Conservation (phyloP, 108 stramenopile genomes). For the Mediolabrus comicus region DNA sequence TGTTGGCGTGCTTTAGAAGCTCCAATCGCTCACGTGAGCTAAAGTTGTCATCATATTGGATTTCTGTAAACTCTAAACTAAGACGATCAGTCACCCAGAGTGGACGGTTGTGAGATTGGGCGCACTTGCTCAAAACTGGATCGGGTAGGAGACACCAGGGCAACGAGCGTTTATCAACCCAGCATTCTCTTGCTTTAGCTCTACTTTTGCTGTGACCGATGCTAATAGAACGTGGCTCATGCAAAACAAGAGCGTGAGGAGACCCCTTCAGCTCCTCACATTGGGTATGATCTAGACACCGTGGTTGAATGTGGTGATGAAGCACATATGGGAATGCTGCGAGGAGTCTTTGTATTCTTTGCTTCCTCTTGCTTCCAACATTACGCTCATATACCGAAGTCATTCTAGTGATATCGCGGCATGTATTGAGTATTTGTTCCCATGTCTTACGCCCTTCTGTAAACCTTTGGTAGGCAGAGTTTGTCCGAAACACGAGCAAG, state of each 20-base stretch:
- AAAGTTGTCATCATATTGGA: conserved; percentile 50
- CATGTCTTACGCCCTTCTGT: conserved; percentile 88
- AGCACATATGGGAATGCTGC: conserved; percentile 78
- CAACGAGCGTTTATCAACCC: conserved; percentile 57
- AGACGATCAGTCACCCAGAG: conserved; percentile 68
- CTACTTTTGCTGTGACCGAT: not conserved
- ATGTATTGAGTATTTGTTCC: conserved; percentile 66
- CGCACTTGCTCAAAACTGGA: conserved; percentile 35
- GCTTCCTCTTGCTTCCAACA: conserved; percentile 49
- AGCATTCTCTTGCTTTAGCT: conserved; percentile 34
- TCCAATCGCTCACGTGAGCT: conserved; percentile 67
- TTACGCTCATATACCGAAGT: conserved; percentile 61
- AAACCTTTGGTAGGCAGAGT: conserved; percentile 77
- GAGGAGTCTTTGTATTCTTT: conserved; percentile 49
- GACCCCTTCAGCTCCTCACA: conserved; percentile 17
- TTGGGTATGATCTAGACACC: conserved; percentile 48
- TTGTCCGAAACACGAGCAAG: conserved; percentile 79
- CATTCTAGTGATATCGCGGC: conserved; percentile 79
- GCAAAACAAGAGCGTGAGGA: conserved; percentile 24
- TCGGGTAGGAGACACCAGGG: conserved; percentile 61
- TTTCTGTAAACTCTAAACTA: conserved; percentile 49
- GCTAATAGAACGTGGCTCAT: conserved; percentile 17
- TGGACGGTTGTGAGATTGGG: conserved; percentile 63
- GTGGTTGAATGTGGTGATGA: conserved; percentile 65
- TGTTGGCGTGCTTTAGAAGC: conserved; percentile 54